A percentile compares a stretch with the other conserved stretches of the same genome.
These are phyloP conservation scores for Erodium maritimum DNA, from an alignment of 345 rosid genomes.

Conservation along the genomic window DNA sequence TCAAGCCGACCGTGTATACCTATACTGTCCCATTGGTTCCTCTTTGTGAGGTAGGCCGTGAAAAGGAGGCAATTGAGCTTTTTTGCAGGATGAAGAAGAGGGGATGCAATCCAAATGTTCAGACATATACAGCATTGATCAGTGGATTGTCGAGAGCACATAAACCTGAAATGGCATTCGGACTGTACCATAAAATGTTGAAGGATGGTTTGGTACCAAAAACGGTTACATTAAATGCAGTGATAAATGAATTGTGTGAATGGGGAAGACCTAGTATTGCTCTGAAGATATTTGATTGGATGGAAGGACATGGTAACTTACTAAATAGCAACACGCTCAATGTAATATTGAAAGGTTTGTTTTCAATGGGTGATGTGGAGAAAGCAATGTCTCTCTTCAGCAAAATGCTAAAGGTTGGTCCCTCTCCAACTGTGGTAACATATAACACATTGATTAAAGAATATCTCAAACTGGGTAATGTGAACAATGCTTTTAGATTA, in stretches of 20 bases:
- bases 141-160: constrained; percentile 33
- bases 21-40: constrained; percentile 42
- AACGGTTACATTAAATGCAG: constrained; percentile 40
- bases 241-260: constrained; percentile 36
- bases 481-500: constrained; percentile 34
- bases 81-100: constrained; percentile 29
- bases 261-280: constrained; percentile 27
- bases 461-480: constrained; percentile 28
- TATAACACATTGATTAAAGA: constrained; percentile 39
- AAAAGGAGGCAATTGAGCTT: constrained; percentile 38
- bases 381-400: constrained; percentile 39
- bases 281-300: constrained; percentile 35
- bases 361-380: constrained; percentile 28
- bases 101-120: constrained; percentile 41
- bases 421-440: constrained; percentile 38
- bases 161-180: constrained; percentile 39
- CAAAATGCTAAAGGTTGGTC: constrained; percentile 35
- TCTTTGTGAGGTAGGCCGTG: constrained; percentile 39
- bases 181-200: constrained; percentile 49
- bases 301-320: constrained; percentile 23
- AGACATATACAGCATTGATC: constrained; percentile 47
- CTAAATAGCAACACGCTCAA: constrained; percentile 33
- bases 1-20: constrained; percentile 38
- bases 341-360: constrained; percentile 33
- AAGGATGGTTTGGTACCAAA: constrained; percentile 36